Evolutionary conservation across 2,329 filamentous ascomycete species (phyloP), one percentile per base, ranked within the genome.

Genomic region (Clarireedia sp.): DNA sequence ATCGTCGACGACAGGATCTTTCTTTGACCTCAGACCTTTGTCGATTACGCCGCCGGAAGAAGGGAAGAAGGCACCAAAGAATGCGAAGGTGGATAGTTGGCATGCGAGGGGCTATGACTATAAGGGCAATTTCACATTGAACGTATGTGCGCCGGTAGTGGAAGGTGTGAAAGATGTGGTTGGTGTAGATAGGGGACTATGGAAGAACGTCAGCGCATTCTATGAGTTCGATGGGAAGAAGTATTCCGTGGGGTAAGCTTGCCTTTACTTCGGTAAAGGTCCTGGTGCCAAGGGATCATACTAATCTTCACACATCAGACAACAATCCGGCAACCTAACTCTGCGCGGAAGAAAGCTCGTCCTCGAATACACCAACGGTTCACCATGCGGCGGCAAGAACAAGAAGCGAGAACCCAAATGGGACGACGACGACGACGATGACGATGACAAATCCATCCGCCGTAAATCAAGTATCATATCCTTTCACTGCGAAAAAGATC

Each of bases 401-500:
- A 74, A 73, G 56, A 68, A 49, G 64, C 69, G 48, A 44, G 48
- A 45, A 50, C 43, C 38, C 57, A 59, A 57, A 60, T 60, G 58
- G 33, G 55, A 70, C 40, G 68, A 70, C 62, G 66, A 72, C 7
- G 62, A 67, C 29, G 62, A 66, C 14, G 72, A 65, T 48, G 61
- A 54, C 57, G 57, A 64, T 6, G 57, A 61, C 44, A 53, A 53
- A 46, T 40, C 43, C 5, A 40, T 44, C 43, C 75, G 81, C 45
- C 77, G 79, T 62, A 94, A 92, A 69, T 95, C 89, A 2, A 87
- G 91, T 12, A 85, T 91, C 57, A 90, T 99, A 71, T 94, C 90
- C 23, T 92, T 97, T 69, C 85, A 94, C 62, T 99, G 94, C 75
- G 91, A 96, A 68, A 83, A 82, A 59, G 90, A 96, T 64, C 83